Percentiles rank a stretch among this genome's conserved stretches.
phyloP scores from a whole-genome alignment of 192 early-diverging fungal species.

The Podila clonocystis region DNA sequence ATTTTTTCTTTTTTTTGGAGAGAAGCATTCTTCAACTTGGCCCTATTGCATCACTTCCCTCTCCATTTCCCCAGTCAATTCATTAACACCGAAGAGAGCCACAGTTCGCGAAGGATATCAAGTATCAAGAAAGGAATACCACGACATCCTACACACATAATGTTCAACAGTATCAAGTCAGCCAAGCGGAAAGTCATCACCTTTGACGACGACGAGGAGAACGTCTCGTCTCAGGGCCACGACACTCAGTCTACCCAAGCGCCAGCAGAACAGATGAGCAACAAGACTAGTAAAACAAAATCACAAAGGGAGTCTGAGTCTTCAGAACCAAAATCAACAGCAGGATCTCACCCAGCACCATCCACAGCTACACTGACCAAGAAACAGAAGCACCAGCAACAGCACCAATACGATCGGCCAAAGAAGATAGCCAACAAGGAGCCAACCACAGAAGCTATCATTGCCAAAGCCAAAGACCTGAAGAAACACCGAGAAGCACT shows the following conservation, averaged over 20 bases:
- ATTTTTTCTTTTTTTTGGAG: no score
- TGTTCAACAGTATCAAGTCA: conserved; percentile 35
- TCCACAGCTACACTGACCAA: conserved; percentile 5
- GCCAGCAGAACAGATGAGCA: background rate
- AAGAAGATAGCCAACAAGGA: conserved; percentile 32
- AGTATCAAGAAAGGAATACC: no score
- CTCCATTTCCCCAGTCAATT: no score
- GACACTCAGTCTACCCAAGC: background rate
- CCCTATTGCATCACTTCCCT: no score
- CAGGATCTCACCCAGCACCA: background rate
- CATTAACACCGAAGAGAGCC: no score
- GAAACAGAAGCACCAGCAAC: conserved; percentile 31
- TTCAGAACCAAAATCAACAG: background rate
- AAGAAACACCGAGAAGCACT: conserved; percentile 36
- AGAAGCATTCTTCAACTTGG: no score
- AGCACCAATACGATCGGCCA: conserved; percentile 15
- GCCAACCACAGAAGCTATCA: conserved; percentile 27
- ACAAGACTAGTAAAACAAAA: background rate
- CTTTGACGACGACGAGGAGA: conserved; percentile 40
- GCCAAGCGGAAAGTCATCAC: conserved; percentile 46
- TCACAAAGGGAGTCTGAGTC: background rate
- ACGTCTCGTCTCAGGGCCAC: conserved; percentile 4
- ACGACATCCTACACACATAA: background rate
- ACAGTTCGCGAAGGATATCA: no score
- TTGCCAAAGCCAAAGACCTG: conserved; percentile 33